Evolutionary conservation across 495 filamentous ascomycete genomes (phyloP), one percentile per base, ranked within the genome.

Genomic region (Aspergillus carlsbadensis): DNA sequence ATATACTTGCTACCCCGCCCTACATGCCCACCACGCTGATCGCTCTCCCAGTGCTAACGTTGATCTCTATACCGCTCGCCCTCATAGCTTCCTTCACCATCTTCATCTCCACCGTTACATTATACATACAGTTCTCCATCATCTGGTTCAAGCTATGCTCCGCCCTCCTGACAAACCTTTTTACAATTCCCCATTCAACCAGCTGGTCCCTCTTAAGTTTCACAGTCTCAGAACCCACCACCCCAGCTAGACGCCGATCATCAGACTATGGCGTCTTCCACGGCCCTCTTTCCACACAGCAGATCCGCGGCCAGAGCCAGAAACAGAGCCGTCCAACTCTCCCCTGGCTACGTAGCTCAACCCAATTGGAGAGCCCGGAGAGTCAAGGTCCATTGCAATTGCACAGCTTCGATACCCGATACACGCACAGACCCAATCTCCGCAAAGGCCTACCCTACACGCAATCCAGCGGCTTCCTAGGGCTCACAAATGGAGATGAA

Each of bases 41-140:
- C 13, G 72, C 83, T 18, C 77, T 89, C 15, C 87, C 86, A 3
- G 60, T 88, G 46, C 70, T 92, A 52, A 71, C 84, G 60, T 47
- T 89, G 54, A 70, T 89, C 62, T 85, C 87, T 11, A 70, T 91
- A 18, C 88, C 90, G 1, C 78, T 93, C 52, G 74, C 83, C 52
- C 62, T 88, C 48, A 83, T 88, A 48, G 90, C 89, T 47, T 79
- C 77, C 56, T 62, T 91, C 53, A 93, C 90, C 33, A 84, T 87
- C 34, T 76, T 76, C 15, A 56, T 91, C 41, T 87, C 89, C 34
- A 76, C 89, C 47, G 71, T 81, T 10, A 75, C 87, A 5, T 78
- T 95, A 17, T 76, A 84, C 58, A 59, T 90, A 50, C 82, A 87
- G 22, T 79, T 87, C 6, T 73, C 80, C 34, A 62, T 91, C 42